Base-by-base conservation (phyloP, 257 asterid genomes). In the Nicotiana otophora region DNA sequence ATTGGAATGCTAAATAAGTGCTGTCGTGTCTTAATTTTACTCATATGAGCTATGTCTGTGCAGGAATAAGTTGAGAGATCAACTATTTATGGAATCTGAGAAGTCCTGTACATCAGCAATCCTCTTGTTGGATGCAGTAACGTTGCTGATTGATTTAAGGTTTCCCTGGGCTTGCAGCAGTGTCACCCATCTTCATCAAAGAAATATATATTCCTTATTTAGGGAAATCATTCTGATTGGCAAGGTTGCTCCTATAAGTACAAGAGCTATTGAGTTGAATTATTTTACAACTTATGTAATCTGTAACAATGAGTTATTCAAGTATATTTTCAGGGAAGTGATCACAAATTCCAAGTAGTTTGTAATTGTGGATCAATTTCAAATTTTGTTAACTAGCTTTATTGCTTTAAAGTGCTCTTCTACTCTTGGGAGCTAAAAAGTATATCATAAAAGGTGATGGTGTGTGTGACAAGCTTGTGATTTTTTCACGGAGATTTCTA, bases 151-250 rank as follows among this genome's bases (percentile, higher is more conserved):
- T 82, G 97, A 94, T 86, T 85, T 48, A 76, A 87, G 85, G 86
- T 95, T 93, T 82, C 98, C 98, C 46, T 96, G 99, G 99, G 91
- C 95, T 82, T 94, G 98, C 89, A 90, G 83, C 82, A 86, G 91
- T 84, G 90, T 92, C 83, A 87, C 91, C 87, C 89, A 88, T 89
- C 87, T 96, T 85, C 84, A 91, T 65, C 89, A 88, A 69, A 92
- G 86, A 85, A 91, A 94, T 85, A 86, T 94, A 86, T 90, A 88
- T 85, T 84, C 89, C 79, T 87, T 92, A 91, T 89, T 94, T 85
- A 91, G 97, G 88, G 97, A 92, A 84, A 86, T 93, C 82, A 85
- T 96, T 86, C 84, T 92, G 85, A 72, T 89, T 83, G 90, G 87
- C 83, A 90, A 94, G 99, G 99, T 94, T 82, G 54, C 78, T 42